Base-by-base conservation (phyloP, 2,329 filamentous ascomycete genomes). In the Cladorrhinum sp. region DNA sequence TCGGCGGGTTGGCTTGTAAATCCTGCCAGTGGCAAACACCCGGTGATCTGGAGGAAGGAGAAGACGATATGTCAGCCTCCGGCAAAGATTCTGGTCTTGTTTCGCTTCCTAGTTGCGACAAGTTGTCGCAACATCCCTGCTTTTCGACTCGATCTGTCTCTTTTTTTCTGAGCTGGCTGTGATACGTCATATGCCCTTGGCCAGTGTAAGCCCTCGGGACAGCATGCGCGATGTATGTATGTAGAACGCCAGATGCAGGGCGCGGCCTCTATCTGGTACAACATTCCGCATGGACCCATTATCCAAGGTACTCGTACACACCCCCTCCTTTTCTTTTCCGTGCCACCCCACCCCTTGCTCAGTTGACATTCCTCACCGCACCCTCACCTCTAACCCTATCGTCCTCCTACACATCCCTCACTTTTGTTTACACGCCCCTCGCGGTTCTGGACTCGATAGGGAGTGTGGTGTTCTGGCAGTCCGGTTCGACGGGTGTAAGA, bases 101-200 rank as follows among this genome's bases (percentile, higher is more conserved):
- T 32, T 32, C 7, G 7, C 13, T 18, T 18, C n/a, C 16, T 13
- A 41, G 36, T 41, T 41, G 16, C 10, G 36, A 41, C 36, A 41
- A 5, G 36, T 16, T 41, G 10, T 18, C 9, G n/a, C 36, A 41
- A 18, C 4, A 10, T 54, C 20, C 51, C 38, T 38, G 50, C 22
- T n/a, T 36, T 23, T 16, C 38, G n/a, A 23, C 45, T 50, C 36
- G 52, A 38, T 41, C 25, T 48, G 27, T 53, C 27, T 61, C 62
- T 48, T 29, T 23, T 18, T 9, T 50, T 50, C 55, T 41, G 41
- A 36, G 22, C n/a, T 50, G 25, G 55, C 54, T 54, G 54, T 41
- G 52, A 58, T 65, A 65, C 61, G 63, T 63, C 63, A 65, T 65
- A 25, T 50, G 49, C 49, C 50, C 38, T 55, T 32, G 32, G 2